phyloP scores from a whole-genome alignment of 176 grass and related monocot genomes.

The Cenchrus americanus region DNA sequence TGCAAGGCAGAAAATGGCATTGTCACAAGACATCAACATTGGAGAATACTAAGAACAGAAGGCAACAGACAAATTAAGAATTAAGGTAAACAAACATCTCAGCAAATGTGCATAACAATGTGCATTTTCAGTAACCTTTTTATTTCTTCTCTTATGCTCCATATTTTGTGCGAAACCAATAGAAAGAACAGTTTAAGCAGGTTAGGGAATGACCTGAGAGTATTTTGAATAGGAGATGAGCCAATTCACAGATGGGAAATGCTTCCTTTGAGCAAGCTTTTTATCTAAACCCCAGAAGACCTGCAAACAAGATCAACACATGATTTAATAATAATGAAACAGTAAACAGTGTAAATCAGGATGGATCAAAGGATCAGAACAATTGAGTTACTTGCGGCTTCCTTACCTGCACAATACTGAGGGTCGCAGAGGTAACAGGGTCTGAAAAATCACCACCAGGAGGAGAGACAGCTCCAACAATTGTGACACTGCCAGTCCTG shows the following conservation, averaged over 20 bases:
- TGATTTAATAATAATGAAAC: slow-evolving; percentile 1
- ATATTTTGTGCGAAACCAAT: slow-evolving; percentile 2
- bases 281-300: slow-evolving; percentile 99
- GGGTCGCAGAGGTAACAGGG: slow-evolving; percentile 97
- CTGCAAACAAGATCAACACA: slow-evolving; percentile 50
- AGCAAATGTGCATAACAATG: neutral
- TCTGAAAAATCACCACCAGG: slow-evolving; percentile 99
- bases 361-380: neutral
- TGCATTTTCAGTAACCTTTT: neutral
- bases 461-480: slow-evolving; percentile 98
- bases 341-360: neutral
- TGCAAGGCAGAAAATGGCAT: slow-evolving; percentile 38
- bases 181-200: slow-evolving; percentile 12
- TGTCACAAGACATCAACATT: slow-evolving; percentile 10
- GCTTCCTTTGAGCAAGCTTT: slow-evolving; percentile 98
- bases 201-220: slow-evolving; percentile 65
- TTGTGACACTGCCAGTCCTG: slow-evolving; percentile 94
- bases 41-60: neutral
- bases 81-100: slow-evolving; percentile 1
- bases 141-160: neutral
- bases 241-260: slow-evolving; percentile 99
- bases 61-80: neutral
- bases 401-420: slow-evolving; percentile 94
- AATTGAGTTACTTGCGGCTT: slow-evolving; percentile 6
- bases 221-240: slow-evolving; percentile 99